Evolutionary conservation across 768 basidiomycete genomes (phyloP).

Genomic region (Lactarius evosmus): DNA sequence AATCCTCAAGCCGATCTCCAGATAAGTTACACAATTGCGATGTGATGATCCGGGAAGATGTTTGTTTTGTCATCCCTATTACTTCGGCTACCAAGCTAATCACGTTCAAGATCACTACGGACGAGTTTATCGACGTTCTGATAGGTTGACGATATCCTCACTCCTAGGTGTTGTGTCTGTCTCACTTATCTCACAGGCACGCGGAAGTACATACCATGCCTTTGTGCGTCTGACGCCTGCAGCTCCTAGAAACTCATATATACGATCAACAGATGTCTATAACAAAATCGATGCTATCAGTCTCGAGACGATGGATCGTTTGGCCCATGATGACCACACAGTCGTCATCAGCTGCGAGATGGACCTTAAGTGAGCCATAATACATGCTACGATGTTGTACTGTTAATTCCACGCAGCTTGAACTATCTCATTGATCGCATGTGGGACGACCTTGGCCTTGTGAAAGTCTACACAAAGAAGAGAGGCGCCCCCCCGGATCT

Average conservation of each 20-base stretch:
- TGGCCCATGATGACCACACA: constrained; percentile 76
- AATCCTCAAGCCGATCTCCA: constrained; percentile 32
- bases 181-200: constrained; percentile 50
- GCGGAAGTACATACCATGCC: constrained; percentile 91
- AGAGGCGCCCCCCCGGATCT: constrained; percentile 93
- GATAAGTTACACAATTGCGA: constrained; percentile 94
- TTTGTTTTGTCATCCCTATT: constrained; percentile 37
- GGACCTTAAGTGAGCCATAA: constrained; percentile 68
- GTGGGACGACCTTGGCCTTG: constrained; percentile 76
- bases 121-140: constrained; percentile 98
- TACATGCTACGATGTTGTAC: not conserved
- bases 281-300: constrained; percentile 95
- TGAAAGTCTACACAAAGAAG: constrained; percentile 97
- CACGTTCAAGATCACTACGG: constrained; percentile 72
- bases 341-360: constrained; percentile 98
- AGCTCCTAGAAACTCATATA: constrained; percentile 3
- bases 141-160: constrained; percentile 53
- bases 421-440: constrained; percentile 72
- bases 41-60: constrained; percentile 98
- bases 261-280: constrained; percentile 65
- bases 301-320: constrained; percentile 76
- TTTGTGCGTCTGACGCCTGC: constrained; percentile 52
- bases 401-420: constrained; percentile 43
- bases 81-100: constrained; percentile 17
- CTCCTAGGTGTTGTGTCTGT: constrained; percentile 1